Evolutionary conservation across 805 yeast species (phyloP), one percentile per base, ranked within the genome.

Genomic region (Wickerhamiella spandovensis): DNA sequence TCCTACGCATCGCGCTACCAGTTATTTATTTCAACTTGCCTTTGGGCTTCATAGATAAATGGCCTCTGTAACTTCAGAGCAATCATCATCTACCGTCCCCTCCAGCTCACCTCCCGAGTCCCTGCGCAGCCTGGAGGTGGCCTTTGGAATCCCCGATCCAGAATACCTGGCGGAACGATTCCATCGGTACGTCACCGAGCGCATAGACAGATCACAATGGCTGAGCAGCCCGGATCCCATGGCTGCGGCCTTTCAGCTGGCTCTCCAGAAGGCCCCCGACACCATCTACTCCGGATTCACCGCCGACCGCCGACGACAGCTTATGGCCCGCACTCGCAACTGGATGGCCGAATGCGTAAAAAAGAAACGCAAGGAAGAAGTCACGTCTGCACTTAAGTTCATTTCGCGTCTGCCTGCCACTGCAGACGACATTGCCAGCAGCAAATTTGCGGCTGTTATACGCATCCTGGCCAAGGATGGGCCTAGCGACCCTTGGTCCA

Each of bases 191-290:
- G 35, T 43, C 10, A n/a, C 22, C 32, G 46, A 44, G 13, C 21
- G 38, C 9, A 28, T 58, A 10, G 51, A 53, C 46, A 52, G 51
- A 49, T 15, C 48, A 12, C 21, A 46, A 15, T 52, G 52, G 43
- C 51, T 50, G n/a, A 49, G 48, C 13, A 41, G 20, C n/a, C 49
- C 54, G 20, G 61, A 58, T 45, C 55, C 56, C 30, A 53, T 53
- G 21, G 46, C 51, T 37, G 30, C 28, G 8, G 48, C 52, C 12
- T 42, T 57, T 10, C 39, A 23, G 21, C 35, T 44, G 17, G 53
- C 49, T 3, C 44, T 47, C 10, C n/a, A 32, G 22, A 41, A 37
- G 28, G 54, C 56, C 15, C 47, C 52, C 13, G 20, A 32, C 7
- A 47, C 21, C 21, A 47, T 50, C 28, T 50, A 50, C 48, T 6